Evolutionary conservation across 257 asterid genomes (phyloP).

Genomic region (Avicennia marina): DNA sequence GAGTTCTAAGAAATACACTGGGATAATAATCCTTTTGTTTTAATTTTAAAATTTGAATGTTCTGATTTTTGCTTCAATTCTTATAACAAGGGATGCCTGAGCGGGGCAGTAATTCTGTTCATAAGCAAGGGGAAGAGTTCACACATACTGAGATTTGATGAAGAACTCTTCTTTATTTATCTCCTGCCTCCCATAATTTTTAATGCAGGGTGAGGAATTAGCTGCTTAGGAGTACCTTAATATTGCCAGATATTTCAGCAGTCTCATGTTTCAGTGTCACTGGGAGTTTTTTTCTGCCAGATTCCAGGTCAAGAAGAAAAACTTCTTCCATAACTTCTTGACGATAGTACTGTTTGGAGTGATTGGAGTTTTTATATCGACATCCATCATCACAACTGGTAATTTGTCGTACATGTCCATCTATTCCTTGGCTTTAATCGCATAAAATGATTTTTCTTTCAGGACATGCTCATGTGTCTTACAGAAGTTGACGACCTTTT

Average conservation of each 20-base stretch:
- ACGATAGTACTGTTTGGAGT: slow-evolving; percentile 92
- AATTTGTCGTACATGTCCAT: slow-evolving; percentile 7
- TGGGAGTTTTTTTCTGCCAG: slow-evolving; percentile 30
- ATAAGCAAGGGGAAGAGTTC: slow-evolving; percentile 78
- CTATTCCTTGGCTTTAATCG: not conserved
- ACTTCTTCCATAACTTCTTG: slow-evolving; percentile 92
- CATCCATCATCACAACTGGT: slow-evolving; percentile 71
- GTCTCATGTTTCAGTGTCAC: not conserved
- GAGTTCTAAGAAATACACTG: not conserved
- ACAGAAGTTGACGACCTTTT: not conserved
- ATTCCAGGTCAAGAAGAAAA: slow-evolving; percentile 96
- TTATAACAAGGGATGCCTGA: slow-evolving; percentile 45
- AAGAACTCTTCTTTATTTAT: slow-evolving; percentile 83
- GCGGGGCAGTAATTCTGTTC: slow-evolving; percentile 63
- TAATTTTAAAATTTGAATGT: not conserved
- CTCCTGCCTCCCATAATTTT: slow-evolving; percentile 92
- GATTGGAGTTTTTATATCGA: slow-evolving; percentile 77
- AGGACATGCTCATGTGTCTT: not conserved
- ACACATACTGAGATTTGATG: slow-evolving; percentile 79
- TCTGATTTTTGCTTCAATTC: not conserved
- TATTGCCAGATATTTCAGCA: not conserved
- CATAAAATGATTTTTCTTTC: not conserved
- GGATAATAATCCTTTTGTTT: not conserved
- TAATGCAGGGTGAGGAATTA: slow-evolving; percentile 76
- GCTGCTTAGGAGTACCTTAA: not conserved